phyloP scores from a whole-genome alignment of 2,329 filamentous ascomycete species.

The Blumeria hordei region DNA sequence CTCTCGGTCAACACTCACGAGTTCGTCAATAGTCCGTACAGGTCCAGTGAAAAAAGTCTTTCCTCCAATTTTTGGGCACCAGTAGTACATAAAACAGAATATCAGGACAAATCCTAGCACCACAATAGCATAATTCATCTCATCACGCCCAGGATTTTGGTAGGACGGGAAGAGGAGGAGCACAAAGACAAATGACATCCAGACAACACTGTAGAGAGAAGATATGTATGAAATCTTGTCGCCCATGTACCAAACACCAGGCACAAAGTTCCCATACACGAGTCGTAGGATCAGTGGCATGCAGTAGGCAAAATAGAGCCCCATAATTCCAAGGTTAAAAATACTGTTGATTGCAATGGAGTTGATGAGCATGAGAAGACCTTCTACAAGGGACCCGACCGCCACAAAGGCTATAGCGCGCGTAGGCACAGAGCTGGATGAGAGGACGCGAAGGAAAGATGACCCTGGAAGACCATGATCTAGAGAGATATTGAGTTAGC shows the following conservation, averaged over 20 bases:
- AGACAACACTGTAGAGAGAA: slow-evolving; percentile 10
- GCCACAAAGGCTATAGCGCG: slow-evolving; percentile 13
- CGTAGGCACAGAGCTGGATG: slow-evolving; percentile 12
- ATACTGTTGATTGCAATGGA: slow-evolving; percentile 15
- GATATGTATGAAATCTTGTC: slow-evolving; percentile 10
- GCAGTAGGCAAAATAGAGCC: slow-evolving; percentile 15
- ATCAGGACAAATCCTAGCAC: slow-evolving; percentile 13
- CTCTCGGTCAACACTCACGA: slow-evolving; percentile 3
- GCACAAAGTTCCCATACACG: slow-evolving; percentile 11
- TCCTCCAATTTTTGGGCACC: slow-evolving; percentile 11
- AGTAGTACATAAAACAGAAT: slow-evolving; percentile 14
- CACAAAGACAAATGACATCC: slow-evolving; percentile 15
- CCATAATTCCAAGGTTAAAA: slow-evolving; percentile 16
- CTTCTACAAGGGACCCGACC: slow-evolving; percentile 11
- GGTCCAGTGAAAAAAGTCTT: slow-evolving; percentile 14
- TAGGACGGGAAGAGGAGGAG: slow-evolving; percentile 13
- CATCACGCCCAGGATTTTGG: slow-evolving; percentile 7
- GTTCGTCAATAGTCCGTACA: slow-evolving; percentile 12
- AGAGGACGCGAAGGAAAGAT: slow-evolving; percentile 11
- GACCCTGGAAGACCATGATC: slow-evolving; percentile 15
- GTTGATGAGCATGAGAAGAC: slow-evolving; percentile 15
- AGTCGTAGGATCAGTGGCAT: slow-evolving; percentile 14
- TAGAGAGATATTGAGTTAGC: slow-evolving; percentile 2
- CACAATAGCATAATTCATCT: slow-evolving; percentile 15
- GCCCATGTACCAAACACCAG: slow-evolving; percentile 15